phyloP scores from a whole-genome alignment of 805 yeast genomes.

The Lipomyces kockii region DNA sequence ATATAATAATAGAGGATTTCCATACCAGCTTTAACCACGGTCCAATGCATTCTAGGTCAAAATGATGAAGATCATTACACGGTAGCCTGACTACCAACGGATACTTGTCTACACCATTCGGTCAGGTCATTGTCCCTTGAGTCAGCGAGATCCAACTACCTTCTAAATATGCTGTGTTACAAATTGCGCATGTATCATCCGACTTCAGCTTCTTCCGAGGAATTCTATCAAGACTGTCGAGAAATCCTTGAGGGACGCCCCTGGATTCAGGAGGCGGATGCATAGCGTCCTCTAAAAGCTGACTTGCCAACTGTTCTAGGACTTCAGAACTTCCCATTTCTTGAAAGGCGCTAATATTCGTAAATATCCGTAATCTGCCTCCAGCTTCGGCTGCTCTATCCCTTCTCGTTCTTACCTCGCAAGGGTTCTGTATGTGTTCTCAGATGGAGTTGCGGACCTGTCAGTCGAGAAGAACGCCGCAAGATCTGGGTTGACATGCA shows the following conservation, averaged over 20 bases:
- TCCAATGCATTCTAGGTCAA: slow-evolving; percentile 87
- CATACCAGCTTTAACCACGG: slow-evolving; percentile 74
- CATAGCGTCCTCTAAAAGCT: slow-evolving; percentile 29
- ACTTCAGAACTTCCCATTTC: slow-evolving; percentile 28
- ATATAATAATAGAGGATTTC: not conserved
- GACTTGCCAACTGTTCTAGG: slow-evolving; percentile 26
- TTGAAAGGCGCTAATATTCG: slow-evolving; percentile 24
- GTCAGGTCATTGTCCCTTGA: not conserved
- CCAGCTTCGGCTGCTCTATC: not conserved
- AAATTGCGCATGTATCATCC: slow-evolving; percentile 79
- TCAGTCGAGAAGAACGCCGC: slow-evolving; percentile 34
- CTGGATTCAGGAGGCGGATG: slow-evolving; percentile 23
- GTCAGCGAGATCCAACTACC: slow-evolving; percentile 14
- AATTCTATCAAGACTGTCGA: slow-evolving; percentile 80
- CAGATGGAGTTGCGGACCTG: slow-evolving; percentile 4
- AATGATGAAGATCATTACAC: slow-evolving; percentile 70
- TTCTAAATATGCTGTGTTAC: slow-evolving; percentile 71
- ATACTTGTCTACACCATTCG: slow-evolving; percentile 55
- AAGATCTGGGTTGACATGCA: slow-evolving; percentile 31
- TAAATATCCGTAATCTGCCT: not conserved
- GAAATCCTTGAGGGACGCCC: slow-evolving; percentile 70
- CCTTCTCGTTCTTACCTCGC: slow-evolving; percentile 21
- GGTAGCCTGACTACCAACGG: slow-evolving; percentile 79
- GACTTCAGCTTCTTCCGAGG: slow-evolving; percentile 49
- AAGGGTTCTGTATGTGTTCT: slow-evolving; percentile 20